Evolutionary conservation across 805 yeast species (phyloP).

Genomic region (Ogataea trehaloabstinens): DNA sequence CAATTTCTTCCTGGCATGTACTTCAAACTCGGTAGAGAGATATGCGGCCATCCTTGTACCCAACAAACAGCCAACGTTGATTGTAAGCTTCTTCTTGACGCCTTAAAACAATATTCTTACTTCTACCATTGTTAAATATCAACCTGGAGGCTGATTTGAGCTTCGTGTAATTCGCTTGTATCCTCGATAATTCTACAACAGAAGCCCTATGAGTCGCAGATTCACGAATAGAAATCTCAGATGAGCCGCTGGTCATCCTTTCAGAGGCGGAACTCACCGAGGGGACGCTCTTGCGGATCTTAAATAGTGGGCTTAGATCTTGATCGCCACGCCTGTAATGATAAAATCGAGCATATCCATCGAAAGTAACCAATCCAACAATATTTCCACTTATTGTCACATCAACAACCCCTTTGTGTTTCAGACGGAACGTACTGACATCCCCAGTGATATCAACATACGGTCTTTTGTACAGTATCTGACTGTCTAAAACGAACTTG

Average conservation of each 20-base stretch:
- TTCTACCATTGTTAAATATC: conserved; percentile 28
- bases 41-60: conserved; percentile 34
- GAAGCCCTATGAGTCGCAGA: conserved; percentile 18
- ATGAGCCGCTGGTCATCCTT: neutral
- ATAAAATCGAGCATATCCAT: conserved; percentile 42
- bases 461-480: neutral
- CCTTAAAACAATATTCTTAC: conserved; percentile 31
- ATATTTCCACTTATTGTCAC: conserved; percentile 23
- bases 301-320: conserved; percentile 18
- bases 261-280: conserved; percentile 23
- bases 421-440: conserved; percentile 17
- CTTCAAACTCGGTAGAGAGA: conserved; percentile 17
- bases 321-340: conserved; percentile 8
- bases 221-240: neutral
- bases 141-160: conserved; percentile 10
- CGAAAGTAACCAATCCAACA: conserved; percentile 49
- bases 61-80: conserved; percentile 29
- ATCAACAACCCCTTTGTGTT: conserved; percentile 39
- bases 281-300: conserved; percentile 26
- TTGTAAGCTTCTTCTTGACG: conserved; percentile 26
- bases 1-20: conserved; percentile 1
- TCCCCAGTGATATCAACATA: conserved; percentile 7
- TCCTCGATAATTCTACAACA: conserved; percentile 18
- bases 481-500: conserved; percentile 32
- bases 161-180: conserved; percentile 18